Evolutionary conservation across 306 rosid genomes (phyloP), one percentile per base, ranked within the genome.

Genomic region (Herpetospermum pedunculosum): DNA sequence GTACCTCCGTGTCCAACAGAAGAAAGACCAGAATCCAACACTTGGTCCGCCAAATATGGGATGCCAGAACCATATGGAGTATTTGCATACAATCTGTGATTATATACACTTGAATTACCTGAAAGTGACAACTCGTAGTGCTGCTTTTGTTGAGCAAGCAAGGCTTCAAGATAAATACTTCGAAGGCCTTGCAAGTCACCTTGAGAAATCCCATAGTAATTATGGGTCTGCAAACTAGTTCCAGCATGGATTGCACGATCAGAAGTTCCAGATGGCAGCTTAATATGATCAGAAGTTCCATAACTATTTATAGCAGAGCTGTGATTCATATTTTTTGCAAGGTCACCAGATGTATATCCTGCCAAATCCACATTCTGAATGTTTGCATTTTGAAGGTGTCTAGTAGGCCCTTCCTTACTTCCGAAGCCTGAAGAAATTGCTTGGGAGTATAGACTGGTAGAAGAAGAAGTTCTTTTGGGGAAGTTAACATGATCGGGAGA

Each of bases 81-180:
- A 79, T 79, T 85, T 73, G 86, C 88, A 80, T 57, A 82, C 77
- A 74, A 83, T 48, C 87, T 92, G 58, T 85, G 77, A 77, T 80
- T 85, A 57, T 83, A 80, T 78, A 87, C 78, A 48, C 85, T 88
- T 70, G 91, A 85, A 77, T 87, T 88, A 55, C 83, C 86, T 72
- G 85, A 47, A 79, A 87, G 90, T 75, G 96, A 83, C 81, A 87
- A 82, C 73, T 89, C 96, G 58, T 80, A 85, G 68, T 86, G 97
- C 79, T 89, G 94, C 84, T 85, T 91, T 76, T 82, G 87, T 80
- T 94, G 94, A 77, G 81, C 79, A 81, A 94, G 82, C 80, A 94
- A 84, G 23, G 84, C 78, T 84, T 91, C 91, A 35, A 91, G 86
- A 81, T 89, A 88, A 67, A 89, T 96, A 65, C 83, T 84, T 83